Base-by-base conservation (phyloP, 2,329 filamentous ascomycete genomes). In the Ophiocordyceps camponoti-floridani region DNA sequence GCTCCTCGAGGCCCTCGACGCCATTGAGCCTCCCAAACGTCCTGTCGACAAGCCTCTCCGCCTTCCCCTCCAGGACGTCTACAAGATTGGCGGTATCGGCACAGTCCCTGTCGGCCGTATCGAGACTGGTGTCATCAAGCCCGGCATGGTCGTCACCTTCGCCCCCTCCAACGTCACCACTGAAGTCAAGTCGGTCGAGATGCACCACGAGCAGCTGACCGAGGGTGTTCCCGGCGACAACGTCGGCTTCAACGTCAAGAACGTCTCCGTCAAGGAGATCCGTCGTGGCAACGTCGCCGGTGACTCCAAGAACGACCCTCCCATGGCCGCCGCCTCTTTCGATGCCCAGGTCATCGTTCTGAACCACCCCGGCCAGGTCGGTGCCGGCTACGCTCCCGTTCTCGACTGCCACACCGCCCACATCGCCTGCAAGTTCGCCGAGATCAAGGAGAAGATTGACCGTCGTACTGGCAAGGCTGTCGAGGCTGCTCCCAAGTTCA, bases 181-280 rank as follows among this genome's bases (percentile, higher is more conserved):
- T 79, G 91, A 98, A 85, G 91, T 96, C 81, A 98, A 98, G 87
- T 96, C 89, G 71, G 91, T 98, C 63, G 91, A 98, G 79, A 98
- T 98, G 91, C 89, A 95, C 82, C 89, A 96, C 87, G 86, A 95
- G 79, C 88, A 95, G 83, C 88, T 98, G 59, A 51, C 67, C 55
- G 82, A 94, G 79, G 91, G 91, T 84, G 65, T 84, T 56, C 91
- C 91, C 65, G 91, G 91, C 82, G 91, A 98, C 85, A 98, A 98
- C 79, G 91, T 98, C 69, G 91, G 91, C 62, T 98, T 98, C 88
- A 98, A 98, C 85, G 89, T 98, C 75, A 98, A 98, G 88, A 98
- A 98, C 91, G 91, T 98, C 64, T 96, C 91, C 71, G 91, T 98
- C 75, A 98, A 98, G 88, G 91, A 98, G 70, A 94, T 98, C 66